These are phyloP conservation scores for Silene noctiflora DNA, from an alignment of 179 eudicot species.

Conservation along the genomic window DNA sequence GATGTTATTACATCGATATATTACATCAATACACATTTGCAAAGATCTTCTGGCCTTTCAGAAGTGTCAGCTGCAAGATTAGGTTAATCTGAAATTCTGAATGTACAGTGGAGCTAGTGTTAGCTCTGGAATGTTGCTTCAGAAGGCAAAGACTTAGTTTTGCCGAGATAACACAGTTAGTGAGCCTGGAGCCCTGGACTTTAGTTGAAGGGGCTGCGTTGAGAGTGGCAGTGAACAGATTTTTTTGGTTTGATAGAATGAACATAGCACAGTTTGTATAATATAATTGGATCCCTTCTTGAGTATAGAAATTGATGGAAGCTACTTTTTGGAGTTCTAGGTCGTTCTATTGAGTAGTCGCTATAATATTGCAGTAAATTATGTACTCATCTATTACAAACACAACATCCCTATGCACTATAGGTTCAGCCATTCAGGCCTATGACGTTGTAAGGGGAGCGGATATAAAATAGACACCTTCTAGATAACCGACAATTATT, in stretches of 20 bases:
- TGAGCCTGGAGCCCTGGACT: not conserved
- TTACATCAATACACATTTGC: not conserved
- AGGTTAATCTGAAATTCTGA: not conserved
- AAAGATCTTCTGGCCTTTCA: not conserved
- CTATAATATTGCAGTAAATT: not conserved
- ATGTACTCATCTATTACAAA: not conserved
- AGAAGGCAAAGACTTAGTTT: not conserved
- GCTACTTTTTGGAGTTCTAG: not conserved
- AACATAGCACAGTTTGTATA: not conserved
- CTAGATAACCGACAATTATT: not conserved
- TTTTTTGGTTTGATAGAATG: not conserved
- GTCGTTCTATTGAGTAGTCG: not conserved
- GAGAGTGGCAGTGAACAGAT: not conserved
- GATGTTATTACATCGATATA: not conserved
- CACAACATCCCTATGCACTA: not conserved
- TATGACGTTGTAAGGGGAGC: not conserved
- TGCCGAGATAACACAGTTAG: not conserved
- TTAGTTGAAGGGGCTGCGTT: not conserved
- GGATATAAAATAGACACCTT: not conserved
- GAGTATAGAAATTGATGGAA: not conserved
- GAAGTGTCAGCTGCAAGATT: not conserved
- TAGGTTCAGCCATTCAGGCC: not conserved
- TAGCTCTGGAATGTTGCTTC: slow-evolving; percentile 10
- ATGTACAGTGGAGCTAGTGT: not conserved
- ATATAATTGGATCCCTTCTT: not conserved